Conservation (phyloP, 2,329 filamentous ascomycete species). For the Neofusicoccum laricinum region DNA sequence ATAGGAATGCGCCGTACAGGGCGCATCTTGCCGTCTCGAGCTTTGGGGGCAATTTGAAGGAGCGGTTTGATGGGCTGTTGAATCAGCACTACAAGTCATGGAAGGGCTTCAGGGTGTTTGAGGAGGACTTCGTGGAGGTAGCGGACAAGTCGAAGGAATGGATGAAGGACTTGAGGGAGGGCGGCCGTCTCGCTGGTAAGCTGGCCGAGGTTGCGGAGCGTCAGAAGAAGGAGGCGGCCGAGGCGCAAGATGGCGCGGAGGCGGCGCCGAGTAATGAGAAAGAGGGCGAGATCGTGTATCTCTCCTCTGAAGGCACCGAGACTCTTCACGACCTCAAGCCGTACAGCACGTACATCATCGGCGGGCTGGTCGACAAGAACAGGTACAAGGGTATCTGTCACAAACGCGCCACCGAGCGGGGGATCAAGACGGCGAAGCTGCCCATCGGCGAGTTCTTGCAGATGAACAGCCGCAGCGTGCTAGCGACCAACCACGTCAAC, state of each 20-base stretch:
- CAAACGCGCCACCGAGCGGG: constrained; percentile 69
- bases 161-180: constrained; percentile 60
- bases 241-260: constrained; percentile 20
- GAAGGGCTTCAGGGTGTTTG: constrained; percentile 72
- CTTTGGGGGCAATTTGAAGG: constrained; percentile 70
- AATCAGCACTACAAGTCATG: constrained; percentile 70
- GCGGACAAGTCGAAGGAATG: constrained; percentile 62
- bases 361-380: constrained; percentile 93
- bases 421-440: constrained; percentile 82
- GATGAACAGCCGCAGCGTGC: constrained; percentile 80
- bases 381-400: constrained; percentile 94
- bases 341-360: constrained; percentile 87
- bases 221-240: neutral
- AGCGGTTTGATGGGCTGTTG: constrained; percentile 76
- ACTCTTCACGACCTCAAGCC: constrained; percentile 80
- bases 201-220: constrained; percentile 41
- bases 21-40: constrained; percentile 74
- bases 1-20: constrained; percentile 65
- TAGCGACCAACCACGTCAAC: constrained; percentile 92
- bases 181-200: constrained; percentile 59
- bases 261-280: constrained; percentile 22
- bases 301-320: constrained; percentile 86
- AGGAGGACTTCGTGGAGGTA: constrained; percentile 70
- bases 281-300: constrained; percentile 70
- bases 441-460: constrained; percentile 95